phyloP scores from a whole-genome alignment of 768 basidiomycete species.

The Pleurotus platypus region DNA sequence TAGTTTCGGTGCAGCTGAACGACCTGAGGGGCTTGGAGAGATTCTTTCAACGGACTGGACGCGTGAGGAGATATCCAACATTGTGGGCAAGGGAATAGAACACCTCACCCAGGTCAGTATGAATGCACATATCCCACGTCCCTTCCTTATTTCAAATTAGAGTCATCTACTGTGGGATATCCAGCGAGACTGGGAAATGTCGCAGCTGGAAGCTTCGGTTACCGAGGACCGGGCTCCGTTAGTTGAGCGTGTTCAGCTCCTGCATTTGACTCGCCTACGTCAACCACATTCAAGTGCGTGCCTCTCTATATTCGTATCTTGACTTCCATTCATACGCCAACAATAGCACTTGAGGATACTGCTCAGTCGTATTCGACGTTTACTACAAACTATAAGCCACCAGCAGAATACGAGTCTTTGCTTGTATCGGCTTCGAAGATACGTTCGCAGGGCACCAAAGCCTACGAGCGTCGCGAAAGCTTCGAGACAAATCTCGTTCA shows the following conservation, averaged over 20 bases:
- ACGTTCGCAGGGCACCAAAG: constrained; percentile 54
- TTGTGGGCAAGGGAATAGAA: constrained; percentile 51
- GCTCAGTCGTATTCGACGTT: constrained; percentile 86
- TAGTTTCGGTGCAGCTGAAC: constrained; percentile 30
- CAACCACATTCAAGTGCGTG: constrained; percentile 73
- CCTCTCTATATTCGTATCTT: neutral
- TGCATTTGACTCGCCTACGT: constrained; percentile 64
- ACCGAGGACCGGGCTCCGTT: constrained; percentile 22
- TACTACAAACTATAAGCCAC: constrained; percentile 72
- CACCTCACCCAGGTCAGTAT: constrained; percentile 62
- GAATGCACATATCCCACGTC: no score
- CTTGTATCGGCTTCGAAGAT: constrained; percentile 78
- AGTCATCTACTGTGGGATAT: constrained; percentile 69
- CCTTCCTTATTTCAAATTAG: constrained; percentile 30
- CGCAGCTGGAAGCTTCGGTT: constrained; percentile 48
- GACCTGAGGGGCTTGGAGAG: constrained; percentile 51
- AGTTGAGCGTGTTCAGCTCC: constrained; percentile 47
- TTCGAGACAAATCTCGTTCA: constrained; percentile 59
- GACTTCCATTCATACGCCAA: neutral
- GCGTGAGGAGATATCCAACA: constrained; percentile 45
- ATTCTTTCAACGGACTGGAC: constrained; percentile 65
- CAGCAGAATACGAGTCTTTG: constrained; percentile 71
- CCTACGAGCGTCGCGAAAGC: constrained; percentile 60
- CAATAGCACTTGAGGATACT: constrained; percentile 74
- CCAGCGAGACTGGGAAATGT: constrained; percentile 73